Evolutionary conservation across 805 yeast genomes (phyloP), one percentile per base, ranked within the genome.

Genomic region (Komagataella ulmi): DNA sequence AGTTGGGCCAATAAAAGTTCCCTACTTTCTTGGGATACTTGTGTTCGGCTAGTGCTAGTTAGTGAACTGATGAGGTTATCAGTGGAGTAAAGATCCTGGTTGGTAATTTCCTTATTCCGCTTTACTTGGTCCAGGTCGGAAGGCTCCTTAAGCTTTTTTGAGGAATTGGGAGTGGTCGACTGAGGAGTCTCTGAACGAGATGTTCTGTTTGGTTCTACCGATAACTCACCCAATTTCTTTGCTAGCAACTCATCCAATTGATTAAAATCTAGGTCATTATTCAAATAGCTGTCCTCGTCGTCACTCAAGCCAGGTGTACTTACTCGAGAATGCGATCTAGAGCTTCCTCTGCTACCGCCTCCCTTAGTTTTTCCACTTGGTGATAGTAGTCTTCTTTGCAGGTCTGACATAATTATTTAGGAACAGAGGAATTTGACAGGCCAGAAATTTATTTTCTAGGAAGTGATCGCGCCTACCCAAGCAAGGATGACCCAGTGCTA

Each of bases 1-100:
- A 78, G 63, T 59, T 78, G 80, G 6, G 76, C 78, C 54, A 76
- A 60, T 24, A 78, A 64, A 54, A 75, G 56, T 56, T 77, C 80
- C 52, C 81, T 61, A 7, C 77, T 71, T 43, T 61, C 65, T 1
- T 77, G 65, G 43, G 76, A 70, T 3, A 78, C 75, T 52, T 70
- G 72, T 17, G 71, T 65, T 52, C 81, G 58, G 14, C 40, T 30
- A 8, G 40, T 30, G 40, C 40, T 0, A 76, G 62, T 60, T 54
- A 77, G 65, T 0, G 79, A 71, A 8, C 59, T 53, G 6, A 78
- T 69, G 36, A 78, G 69, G 49, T 77, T 80, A 40, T 65, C 67
- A 23, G 76, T 69, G 2, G 75, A 55, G 47, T 60, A 61, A 10
- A 65, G 55, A 47, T 56, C 54, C 7, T 54, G 49, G 10, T 53